A percentile compares a stretch with the other conserved stretches of the same genome.
These are phyloP conservation scores for Yarrowia bubula DNA, from an alignment of 805 yeast genomes.

Conservation along the genomic window DNA sequence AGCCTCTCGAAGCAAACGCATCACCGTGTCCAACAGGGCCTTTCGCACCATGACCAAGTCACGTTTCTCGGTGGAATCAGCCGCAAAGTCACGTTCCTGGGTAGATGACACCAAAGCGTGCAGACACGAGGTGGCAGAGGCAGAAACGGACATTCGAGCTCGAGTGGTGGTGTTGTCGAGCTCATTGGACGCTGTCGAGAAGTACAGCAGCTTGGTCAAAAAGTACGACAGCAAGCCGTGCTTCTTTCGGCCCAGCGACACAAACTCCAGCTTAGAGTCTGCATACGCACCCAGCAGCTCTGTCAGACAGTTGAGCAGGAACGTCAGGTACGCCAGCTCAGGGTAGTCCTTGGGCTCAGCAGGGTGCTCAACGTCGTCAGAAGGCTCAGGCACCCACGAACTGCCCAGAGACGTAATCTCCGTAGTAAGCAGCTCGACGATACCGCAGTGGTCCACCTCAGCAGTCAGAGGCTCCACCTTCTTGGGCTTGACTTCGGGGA, in stretches of 20 bases:
- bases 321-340: conserved; percentile 50
- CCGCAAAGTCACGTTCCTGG: conserved; percentile 44
- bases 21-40: conserved; percentile 66
- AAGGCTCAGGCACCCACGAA: conserved; percentile 41
- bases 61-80: conserved; percentile 39
- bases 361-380: conserved; percentile 31
- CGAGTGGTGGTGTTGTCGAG: conserved; percentile 31
- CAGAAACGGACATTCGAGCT: conserved; percentile 55
- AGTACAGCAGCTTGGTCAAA: conserved; percentile 68
- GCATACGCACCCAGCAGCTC: conserved; percentile 78
- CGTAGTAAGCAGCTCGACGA: conserved; percentile 59
- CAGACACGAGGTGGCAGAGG: conserved; percentile 60
- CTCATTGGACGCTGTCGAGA: conserved; percentile 42
- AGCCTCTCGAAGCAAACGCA: conserved; percentile 49
- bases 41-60: conserved; percentile 67
- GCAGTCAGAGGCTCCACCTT: neutral
- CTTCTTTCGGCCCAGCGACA: conserved; percentile 8
- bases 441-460: conserved; percentile 46
- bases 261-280: conserved; percentile 66
- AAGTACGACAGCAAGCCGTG: conserved; percentile 75
- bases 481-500: conserved; percentile 23
- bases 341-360: conserved; percentile 36
- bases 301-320: conserved; percentile 61
- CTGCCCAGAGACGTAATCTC: conserved; percentile 57
- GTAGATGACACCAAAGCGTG: conserved; percentile 62